Conservation (phyloP, 495 filamentous ascomycete genomes). For the Neurospora sp. region DNA sequence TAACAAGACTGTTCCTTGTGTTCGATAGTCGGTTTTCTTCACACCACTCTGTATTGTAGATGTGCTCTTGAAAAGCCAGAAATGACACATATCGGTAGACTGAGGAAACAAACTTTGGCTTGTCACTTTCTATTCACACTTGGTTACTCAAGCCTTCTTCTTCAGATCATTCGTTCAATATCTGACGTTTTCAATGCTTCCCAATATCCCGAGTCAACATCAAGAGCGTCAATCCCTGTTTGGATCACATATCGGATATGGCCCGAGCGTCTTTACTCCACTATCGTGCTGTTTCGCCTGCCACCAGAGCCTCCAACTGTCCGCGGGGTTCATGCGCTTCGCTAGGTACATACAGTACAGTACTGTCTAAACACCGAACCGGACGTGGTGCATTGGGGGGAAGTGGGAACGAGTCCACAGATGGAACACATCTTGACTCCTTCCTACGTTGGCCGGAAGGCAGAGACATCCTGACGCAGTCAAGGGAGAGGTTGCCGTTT, state of each 20-base stretch:
- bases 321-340: background rate
- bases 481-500: background rate
- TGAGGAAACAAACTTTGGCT: background rate
- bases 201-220: background rate
- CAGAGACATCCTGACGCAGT: background rate
- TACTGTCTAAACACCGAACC: background rate
- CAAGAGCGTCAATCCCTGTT: background rate
- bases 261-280: background rate
- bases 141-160: background rate
- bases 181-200: background rate
- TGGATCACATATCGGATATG: background rate
- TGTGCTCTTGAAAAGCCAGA: background rate
- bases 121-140: background rate
- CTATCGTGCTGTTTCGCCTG: background rate
- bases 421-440: background rate
- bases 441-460: background rate
- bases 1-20: no score
- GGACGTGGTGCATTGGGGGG: background rate
- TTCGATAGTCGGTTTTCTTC: no score
- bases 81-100: background rate
- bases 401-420: background rate
- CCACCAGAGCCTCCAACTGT: background rate
- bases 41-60: no score
- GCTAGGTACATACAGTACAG: background rate
- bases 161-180: background rate